Evolutionary conservation across 805 yeast species (phyloP).

Genomic region (Lachancea meyersii): DNA sequence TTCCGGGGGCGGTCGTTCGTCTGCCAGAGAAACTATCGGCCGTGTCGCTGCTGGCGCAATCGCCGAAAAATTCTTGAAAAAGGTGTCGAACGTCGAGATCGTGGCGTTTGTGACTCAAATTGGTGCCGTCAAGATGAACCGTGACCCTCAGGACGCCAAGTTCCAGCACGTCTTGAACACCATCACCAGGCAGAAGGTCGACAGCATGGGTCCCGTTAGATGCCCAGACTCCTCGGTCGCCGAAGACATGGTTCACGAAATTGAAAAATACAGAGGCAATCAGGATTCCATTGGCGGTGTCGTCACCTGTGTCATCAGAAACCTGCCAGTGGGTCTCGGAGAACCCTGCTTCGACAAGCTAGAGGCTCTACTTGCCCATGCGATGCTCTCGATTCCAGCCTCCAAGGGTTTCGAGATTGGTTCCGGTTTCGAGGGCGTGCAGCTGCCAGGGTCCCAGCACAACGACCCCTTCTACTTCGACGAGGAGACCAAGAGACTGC

Average conservation of each 20-base stretch:
- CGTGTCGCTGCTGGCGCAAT: constrained; percentile 98
- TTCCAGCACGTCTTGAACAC: constrained; percentile 65
- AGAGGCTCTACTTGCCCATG: constrained; percentile 93
- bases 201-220: constrained; percentile 81
- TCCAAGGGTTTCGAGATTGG: constrained; percentile 98
- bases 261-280: constrained; percentile 77
- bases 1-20: constrained; percentile 95
- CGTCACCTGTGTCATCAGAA: constrained; percentile 94
- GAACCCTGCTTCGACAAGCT: constrained; percentile 97
- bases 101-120: constrained; percentile 96
- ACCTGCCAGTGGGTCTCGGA: constrained; percentile 92
- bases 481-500: constrained; percentile 53
- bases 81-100: constrained; percentile 79
- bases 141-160: constrained; percentile 57
- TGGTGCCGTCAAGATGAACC: constrained; percentile 71
- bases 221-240: constrained; percentile 78
- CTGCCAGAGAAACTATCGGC: constrained; percentile 97
- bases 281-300: constrained; percentile 96
- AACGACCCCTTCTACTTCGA: constrained; percentile 78
- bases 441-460: constrained; percentile 87
- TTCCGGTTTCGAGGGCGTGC: constrained; percentile 88
- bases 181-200: constrained; percentile 84
- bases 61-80: constrained; percentile 82
- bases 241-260: constrained; percentile 76
- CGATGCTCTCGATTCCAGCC: constrained; percentile 96